These are phyloP conservation scores for Aspergillus brasiliensis DNA, from an alignment of 2,329 filamentous ascomycete species.

Conservation along the genomic window DNA sequence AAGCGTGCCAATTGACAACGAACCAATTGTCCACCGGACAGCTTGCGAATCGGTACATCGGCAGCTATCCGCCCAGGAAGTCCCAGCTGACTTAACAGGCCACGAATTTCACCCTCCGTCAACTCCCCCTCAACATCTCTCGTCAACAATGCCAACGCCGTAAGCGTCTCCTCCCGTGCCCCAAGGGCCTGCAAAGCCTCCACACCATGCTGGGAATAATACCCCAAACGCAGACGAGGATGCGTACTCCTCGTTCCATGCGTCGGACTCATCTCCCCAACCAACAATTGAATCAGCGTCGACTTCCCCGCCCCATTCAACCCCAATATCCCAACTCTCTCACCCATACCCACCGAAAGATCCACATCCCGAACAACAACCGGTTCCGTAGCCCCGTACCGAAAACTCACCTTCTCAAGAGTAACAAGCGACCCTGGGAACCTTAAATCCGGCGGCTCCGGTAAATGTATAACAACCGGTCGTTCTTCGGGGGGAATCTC, in stretches of 20 bases:
- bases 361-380: slow-evolving; percentile 64
- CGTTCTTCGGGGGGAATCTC: slow-evolving; percentile 67
- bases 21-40: slow-evolving; percentile 79
- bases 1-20: slow-evolving; percentile 67
- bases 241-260: slow-evolving; percentile 66
- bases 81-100: slow-evolving; percentile 68
- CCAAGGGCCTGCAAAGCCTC: slow-evolving; percentile 65
- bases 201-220: slow-evolving; percentile 80
- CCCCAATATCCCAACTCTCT: slow-evolving; percentile 73
- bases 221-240: slow-evolving; percentile 69
- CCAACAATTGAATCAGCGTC: slow-evolving; percentile 71
- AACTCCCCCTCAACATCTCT: slow-evolving; percentile 56
- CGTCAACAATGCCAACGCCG: slow-evolving; percentile 66
- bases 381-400: slow-evolving; percentile 55
- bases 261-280: slow-evolving; percentile 60
- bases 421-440: slow-evolving; percentile 75
- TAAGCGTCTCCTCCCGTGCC: slow-evolving; percentile 55
- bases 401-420: slow-evolving; percentile 68
- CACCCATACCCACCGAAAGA: slow-evolving; percentile 71
- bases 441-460: slow-evolving; percentile 67
- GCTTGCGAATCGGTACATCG: slow-evolving; percentile 69
- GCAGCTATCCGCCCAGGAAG: slow-evolving; percentile 70
- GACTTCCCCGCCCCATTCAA: slow-evolving; percentile 83
- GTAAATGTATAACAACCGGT: slow-evolving; percentile 59
- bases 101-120: slow-evolving; percentile 68